Evolutionary conservation across 805 yeast genomes (phyloP), one percentile per base, ranked within the genome.

Genomic region (Saturnispora silvae): DNA sequence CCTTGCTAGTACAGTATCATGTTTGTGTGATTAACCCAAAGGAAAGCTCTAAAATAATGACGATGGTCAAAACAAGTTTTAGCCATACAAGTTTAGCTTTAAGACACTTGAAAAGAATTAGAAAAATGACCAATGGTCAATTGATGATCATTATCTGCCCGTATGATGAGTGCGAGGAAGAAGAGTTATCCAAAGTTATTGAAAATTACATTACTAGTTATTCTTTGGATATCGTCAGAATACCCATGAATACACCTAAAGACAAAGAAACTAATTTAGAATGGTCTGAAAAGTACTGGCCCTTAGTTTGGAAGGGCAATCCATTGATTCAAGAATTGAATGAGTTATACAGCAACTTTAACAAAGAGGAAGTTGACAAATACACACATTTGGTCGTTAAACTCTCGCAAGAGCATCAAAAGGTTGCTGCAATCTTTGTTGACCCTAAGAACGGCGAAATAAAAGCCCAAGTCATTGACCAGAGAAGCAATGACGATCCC

Each of bases 251-350:
- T 39, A 68, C 71, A n/a, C 94, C 96, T 0, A 64, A 69, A 4
- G 75, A 84, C 3, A 81, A 78, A 46, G 85, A 78, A n/a, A 55
- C 74, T 13, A 69, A 80, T 17, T 41, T 57, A 1, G 61, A 63
- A 29, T 87, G 96, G 96, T 70, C 86, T 2, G 39, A 56, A 4
- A 46, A 60, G 14, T 71, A 68, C 45, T 89, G 97, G 98, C 97
- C 97, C 0, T 60, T 84, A 37, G 67, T 84, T 28, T 92, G 97
- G 97, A 77, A 86, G 47, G 97, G 97, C 0, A 85, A 87, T 51
- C 94, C 95, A 0, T 66, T 76, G 46, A 75, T 77, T 41, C 92
- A 81, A 49, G 70, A 70, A 23, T 56, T 84, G 28, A 75, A 78
- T 20, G 75, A 72, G 40, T 40, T 45, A 17, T 45, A 43, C 36